Percentiles rank a stretch among this genome's conserved stretches.
phyloP scores from a whole-genome alignment of 495 filamentous ascomycete genomes.

The Annulohypoxylon stygium region DNA sequence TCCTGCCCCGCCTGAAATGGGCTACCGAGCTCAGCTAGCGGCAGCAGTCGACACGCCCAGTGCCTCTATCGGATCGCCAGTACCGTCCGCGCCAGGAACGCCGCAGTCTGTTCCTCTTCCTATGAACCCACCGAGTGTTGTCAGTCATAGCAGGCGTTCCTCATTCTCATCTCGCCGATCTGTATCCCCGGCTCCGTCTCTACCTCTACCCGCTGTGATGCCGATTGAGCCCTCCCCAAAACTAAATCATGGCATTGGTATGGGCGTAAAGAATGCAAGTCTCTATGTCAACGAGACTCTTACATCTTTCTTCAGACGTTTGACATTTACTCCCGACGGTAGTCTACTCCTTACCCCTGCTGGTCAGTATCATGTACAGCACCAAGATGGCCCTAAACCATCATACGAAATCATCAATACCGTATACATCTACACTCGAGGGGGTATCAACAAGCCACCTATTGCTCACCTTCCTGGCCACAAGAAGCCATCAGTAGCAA shows the following conservation, averaged over 20 bases:
- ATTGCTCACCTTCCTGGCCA: slow-evolving; percentile 98
- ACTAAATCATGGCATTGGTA: slow-evolving; percentile 67
- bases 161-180: slow-evolving; percentile 96
- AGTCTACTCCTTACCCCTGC: slow-evolving; percentile 96
- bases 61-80: slow-evolving; percentile 80
- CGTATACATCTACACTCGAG: slow-evolving; percentile 97
- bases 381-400: slow-evolving; percentile 78
- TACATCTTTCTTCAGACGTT: slow-evolving; percentile 94
- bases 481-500: slow-evolving; percentile 97
- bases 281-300: slow-evolving; percentile 98
- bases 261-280: slow-evolving; percentile 84
- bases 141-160: slow-evolving; percentile 91
- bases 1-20: slow-evolving; percentile 88
- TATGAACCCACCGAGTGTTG: slow-evolving; percentile 93
- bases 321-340: slow-evolving; percentile 95
- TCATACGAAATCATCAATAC: slow-evolving; percentile 93
- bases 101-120: slow-evolving; percentile 89
- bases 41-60: slow-evolving; percentile 64
- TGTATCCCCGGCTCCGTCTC: slow-evolving; percentile 92
- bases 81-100: slow-evolving; percentile 93
- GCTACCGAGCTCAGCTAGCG: slow-evolving; percentile 68
- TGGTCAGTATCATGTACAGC: slow-evolving; percentile 90
- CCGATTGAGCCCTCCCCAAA: slow-evolving; percentile 82
- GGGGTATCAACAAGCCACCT: slow-evolving; percentile 95
- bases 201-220: slow-evolving; percentile 97